Evolutionary conservation across 345 rosid species (phyloP), one percentile per base, ranked within the genome.

Genomic region (Luvunga scandens): DNA sequence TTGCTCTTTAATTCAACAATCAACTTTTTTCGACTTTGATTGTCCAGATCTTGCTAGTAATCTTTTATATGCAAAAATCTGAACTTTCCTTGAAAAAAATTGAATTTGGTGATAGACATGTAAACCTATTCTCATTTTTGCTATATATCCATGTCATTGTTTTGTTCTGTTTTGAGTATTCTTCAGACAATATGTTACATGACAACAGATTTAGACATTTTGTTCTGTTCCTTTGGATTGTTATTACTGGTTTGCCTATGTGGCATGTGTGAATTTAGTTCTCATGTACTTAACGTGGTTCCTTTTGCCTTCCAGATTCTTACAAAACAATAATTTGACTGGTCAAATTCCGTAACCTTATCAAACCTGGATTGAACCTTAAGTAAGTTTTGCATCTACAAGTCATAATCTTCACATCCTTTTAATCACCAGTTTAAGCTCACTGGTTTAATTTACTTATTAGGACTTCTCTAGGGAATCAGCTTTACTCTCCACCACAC

Each of bases 241-340:
- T 19, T 74, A 21, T 67, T 6, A 42, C 22, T 14, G 36, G 50
- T 68, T 68, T 77, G 64, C 9, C 61, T 4, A 66, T 68, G 57
- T 66, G 71, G 7, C 25, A 77, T 25, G 22, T 53, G 62, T 27
- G 53, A 36, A 66, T 81, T n/a, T 81, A 57, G 62, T 71, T 71
- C 36, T 64, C 27, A 72, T 67, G 33, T 24, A 71, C 67, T 75
- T 79, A 69, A 78, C 77, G 10, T 24, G 24, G 25, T 77, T 79
- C 69, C 33, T 71, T 68, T 14, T 77, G 69, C 68, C 66, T 78
- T 79, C 62, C 89, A 96, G 99, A 76, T 92, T 86, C 84, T 82
- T 96, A 73, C 94, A 96, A 80, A 93, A 94, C 91, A 96, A 96
- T 80, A 91, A 91, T 80, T 86, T 96, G 79, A 90, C 94, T 2